Base-by-base conservation (phyloP, 257 asterid species). In the Paraleonurus japonicus region DNA sequence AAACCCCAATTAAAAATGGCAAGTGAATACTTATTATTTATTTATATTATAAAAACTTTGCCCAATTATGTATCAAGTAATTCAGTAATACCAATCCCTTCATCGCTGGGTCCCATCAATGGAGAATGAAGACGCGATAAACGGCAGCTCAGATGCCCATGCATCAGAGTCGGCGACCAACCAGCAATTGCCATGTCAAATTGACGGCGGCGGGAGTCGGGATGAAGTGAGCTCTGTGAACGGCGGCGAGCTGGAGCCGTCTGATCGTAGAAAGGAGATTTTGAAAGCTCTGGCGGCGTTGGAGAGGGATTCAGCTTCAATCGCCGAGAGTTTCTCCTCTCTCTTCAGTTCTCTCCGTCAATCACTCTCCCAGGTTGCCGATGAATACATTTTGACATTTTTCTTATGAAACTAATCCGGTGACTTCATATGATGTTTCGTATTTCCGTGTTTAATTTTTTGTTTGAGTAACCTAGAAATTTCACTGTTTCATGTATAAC, bases 271-370 rank as follows among this genome's bases (percentile, higher is more conserved):
- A 73, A 81, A 73, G 74, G 96, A 90, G 74, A 83, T 91, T n/a
- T 70, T 89, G 82, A 85, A 84, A 81, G 96, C 95, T 53, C 80
- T 94, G 48, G 88, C 83, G 79, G 81, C 88, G 43, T 89, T 89
- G 71, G 97, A 94, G 87, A 85, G 89, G 76, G 97, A 91, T 76
- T 89, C 99, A 1, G 78, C 83, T 26, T 96, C 91, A 17, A 91
- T 91, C 33, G 97, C 97, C 23, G 86, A 84, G 27, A 94, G 97
- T 81, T 94, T 81, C 82, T 83, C 87, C 43, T 80, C 86, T 78
- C 92, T 91, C 57, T 94, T 94, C 76, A 79, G 85, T 73, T 91
- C 97, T 67, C 95, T 91, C 58, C 95, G 96, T 1, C 73, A 71
- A 1, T 71, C 94, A 15, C 95, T 94, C 77, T 86, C 96, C 9